Conservation (phyloP, 768 basidiomycete species). For the Russula sp. region DNA sequence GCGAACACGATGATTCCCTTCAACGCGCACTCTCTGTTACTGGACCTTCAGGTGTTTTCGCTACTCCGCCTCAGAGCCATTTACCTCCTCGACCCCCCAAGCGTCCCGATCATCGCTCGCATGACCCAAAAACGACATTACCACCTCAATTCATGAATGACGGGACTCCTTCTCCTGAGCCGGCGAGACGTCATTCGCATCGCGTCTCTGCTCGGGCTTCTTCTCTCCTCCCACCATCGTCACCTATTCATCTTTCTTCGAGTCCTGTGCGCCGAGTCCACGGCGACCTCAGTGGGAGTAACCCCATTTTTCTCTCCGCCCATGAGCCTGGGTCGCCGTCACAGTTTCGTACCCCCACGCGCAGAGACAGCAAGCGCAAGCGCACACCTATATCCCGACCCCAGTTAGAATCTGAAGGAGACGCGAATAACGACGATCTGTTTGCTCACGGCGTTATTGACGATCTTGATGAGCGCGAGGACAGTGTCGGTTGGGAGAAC, state of each 20-base stretch:
- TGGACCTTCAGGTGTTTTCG: constrained; percentile 1
- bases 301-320: constrained; percentile 3
- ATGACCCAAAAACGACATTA: constrained; percentile 11
- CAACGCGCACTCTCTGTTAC: constrained; percentile 1
- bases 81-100: constrained; percentile 14
- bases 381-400: constrained; percentile 10
- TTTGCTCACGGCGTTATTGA: constrained; percentile 21
- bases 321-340: constrained; percentile 7
- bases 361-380: constrained; percentile 14
- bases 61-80: constrained; percentile 17
- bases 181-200: constrained; percentile 8
- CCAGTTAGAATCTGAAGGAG: constrained; percentile 8
- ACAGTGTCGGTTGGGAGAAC: constrained; percentile 21
- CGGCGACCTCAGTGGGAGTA: not conserved
- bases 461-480: constrained; percentile 14
- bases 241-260: constrained; percentile 14
- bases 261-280: constrained; percentile 4
- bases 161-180: constrained; percentile 18
- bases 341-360: constrained; percentile 20
- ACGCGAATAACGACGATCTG: constrained; percentile 17
- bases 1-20: not conserved
- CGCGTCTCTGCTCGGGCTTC: not conserved
- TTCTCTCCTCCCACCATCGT: constrained; percentile 14
- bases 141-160: constrained; percentile 12
- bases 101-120: constrained; percentile 14